Conservation (phyloP, 106 monocot species). For the Allium cepa region DNA sequence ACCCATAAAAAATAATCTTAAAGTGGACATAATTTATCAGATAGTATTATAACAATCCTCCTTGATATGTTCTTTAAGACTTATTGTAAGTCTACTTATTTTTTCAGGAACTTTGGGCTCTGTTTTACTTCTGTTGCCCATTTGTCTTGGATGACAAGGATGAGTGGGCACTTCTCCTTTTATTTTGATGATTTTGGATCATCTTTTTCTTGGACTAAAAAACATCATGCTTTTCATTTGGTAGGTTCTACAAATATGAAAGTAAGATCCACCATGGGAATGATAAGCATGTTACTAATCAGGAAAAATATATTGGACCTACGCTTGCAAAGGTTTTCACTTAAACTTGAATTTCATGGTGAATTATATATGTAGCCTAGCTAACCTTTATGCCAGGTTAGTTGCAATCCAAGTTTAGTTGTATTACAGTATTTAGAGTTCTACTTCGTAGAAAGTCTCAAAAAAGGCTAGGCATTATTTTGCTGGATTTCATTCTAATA, state of each 20-base stretch:
- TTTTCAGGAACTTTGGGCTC: constrained; percentile 85
- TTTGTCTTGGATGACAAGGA: constrained; percentile 85
- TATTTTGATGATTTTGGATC: background rate
- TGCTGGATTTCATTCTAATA: too few species aligned
- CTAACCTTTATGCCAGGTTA: background rate
- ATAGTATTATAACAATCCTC: background rate
- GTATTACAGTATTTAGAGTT: too few species aligned
- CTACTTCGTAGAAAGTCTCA: too few species aligned
- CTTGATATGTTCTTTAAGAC: background rate
- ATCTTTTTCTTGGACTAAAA: background rate
- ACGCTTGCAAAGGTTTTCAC: constrained; percentile 79
- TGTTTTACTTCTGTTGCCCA: constrained; percentile 93
- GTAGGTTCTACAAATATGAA: constrained; percentile 83
- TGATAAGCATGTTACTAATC: constrained; percentile 79
- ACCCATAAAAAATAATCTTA: constrained; percentile 93
- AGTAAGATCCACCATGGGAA: constrained; percentile 75
- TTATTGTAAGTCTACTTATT: constrained; percentile 2
- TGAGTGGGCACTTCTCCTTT: constrained; percentile 33
- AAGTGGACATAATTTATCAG: constrained; percentile 29
- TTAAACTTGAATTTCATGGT: too few species aligned
- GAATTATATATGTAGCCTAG: constrained; percentile 2
- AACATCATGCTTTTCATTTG: constrained; percentile 10
- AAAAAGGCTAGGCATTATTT: too few species aligned
- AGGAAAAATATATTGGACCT: constrained; percentile 83
- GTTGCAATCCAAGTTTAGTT: too few species aligned